A percentile compares a stretch with the other conserved stretches of the same genome.
phyloP scores from a whole-genome alignment of 441 rosid genomes.

The Arabidopsis hybrid region DNA sequence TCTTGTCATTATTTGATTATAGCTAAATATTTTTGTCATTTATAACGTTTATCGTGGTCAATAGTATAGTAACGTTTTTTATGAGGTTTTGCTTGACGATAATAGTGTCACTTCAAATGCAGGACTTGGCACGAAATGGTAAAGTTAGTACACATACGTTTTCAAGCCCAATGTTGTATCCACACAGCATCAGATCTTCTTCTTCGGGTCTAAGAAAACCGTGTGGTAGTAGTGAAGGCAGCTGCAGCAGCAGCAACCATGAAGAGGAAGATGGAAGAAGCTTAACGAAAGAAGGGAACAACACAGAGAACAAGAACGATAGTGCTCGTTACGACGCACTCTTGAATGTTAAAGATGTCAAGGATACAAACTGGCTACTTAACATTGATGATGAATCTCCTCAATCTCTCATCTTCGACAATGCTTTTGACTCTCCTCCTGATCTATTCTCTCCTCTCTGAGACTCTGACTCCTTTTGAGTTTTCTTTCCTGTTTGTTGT shows the following conservation, averaged over 20 bases:
- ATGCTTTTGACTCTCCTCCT: constrained; percentile 45
- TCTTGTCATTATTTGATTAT: too few relatives aligned
- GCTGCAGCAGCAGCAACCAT: constrained; percentile 38
- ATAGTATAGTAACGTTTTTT: background rate
- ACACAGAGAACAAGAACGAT: constrained; percentile 25
- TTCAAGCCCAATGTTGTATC: constrained; percentile 43
- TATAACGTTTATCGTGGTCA: background rate
- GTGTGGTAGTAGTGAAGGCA: constrained; percentile 43
- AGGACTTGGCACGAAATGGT: constrained; percentile 38
- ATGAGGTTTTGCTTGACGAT: constrained; percentile 1
- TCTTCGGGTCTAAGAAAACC: constrained; percentile 14
- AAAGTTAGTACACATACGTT: constrained; percentile 29
- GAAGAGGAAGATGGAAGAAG: constrained; percentile 44
- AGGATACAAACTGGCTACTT: constrained; percentile 46
- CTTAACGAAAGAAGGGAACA: constrained; percentile 23
- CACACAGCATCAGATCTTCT: constrained; percentile 43
- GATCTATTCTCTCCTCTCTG: constrained; percentile 35
- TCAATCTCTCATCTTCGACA: constrained; percentile 42
- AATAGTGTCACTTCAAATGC: background rate
- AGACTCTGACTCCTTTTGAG: constrained; percentile 25
- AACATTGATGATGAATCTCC: constrained; percentile 41
- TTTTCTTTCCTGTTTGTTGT: background rate
- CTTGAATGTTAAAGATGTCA: constrained; percentile 42
- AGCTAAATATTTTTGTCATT: background rate
- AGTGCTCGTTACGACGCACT: constrained; percentile 45